Evolutionary conservation across 441 rosid species (phyloP), one percentile per base, ranked within the genome.

Genomic region (Eutrema salsugineum): DNA sequence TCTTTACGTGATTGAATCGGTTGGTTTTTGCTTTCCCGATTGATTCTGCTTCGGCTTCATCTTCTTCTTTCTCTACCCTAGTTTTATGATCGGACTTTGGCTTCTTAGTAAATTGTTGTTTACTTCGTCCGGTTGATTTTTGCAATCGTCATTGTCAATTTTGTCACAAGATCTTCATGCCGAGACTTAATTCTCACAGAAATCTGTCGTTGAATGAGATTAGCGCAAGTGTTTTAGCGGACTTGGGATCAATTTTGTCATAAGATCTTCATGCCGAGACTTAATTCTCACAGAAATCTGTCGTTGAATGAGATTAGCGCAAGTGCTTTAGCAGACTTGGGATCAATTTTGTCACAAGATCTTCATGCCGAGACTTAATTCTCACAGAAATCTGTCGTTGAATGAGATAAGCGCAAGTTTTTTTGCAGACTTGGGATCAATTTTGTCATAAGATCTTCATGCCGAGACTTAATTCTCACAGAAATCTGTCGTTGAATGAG

Each of bases 311-410:
- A 33, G n/a, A 15, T 32, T 32, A 16, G 60, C 60, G 1, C n/a
- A n/a, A n/a, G n/a, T n/a, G n/a, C n/a, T n/a, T n/a, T n/a, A n/a
- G n/a, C n/a, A 19, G 40, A 24, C 55, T 68, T 53, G 17, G 0
- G 2, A 8, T 38, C 42, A 44, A 43, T 36, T 68, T 68, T 75
- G 78, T 74, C 78, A 74, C 53, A 64, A 74, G 68, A 62, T 75
- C 28, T 46, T 39, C 11, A 12, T 24, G 35, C 6, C 22, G 43
- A 24, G 42, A 12, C 39, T 42, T 40, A n/a, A 27, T 42, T 33
- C 40, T 56, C 36, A 10, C 46, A 30, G 22, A 32, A 20, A 8
- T 32, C 3, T n/a, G 5, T 61, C 10, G 8, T 33, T 35, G 69
- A 49, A 35, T 64, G 33, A 33, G n/a, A 15, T 32, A 15, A 16